Base-by-base conservation (phyloP, 164 flowering plant species). In the Stephania cephalantha region DNA sequence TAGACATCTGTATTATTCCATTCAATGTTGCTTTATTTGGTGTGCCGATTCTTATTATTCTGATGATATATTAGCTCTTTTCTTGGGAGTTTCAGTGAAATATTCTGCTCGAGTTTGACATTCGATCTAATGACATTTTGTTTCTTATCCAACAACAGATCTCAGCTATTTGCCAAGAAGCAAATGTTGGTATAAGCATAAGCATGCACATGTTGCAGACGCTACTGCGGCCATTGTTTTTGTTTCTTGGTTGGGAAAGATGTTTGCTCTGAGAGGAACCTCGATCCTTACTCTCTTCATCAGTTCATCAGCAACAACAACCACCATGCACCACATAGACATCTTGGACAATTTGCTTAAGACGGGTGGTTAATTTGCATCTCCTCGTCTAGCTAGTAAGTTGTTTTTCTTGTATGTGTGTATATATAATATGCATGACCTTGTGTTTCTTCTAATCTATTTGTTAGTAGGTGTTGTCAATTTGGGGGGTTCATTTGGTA, bases 151-250 rank as follows among this genome's bases (percentile, higher is more conserved):
- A 55, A 61, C 9, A 18, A 58, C 93, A 92, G 97, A 92, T 92
- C 77, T 65, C 95, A 20, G 97, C 97, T 46, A 92, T 92, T 17
- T 92, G 97, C 75, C 97, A 92, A 78, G 97, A 92, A 80, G 97
- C 97, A 6, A n/a, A n/a, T n/a, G n/a, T n/a, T n/a, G n/a, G n/a
- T n/a, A n/a, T n/a, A n/a, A n/a, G n/a, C n/a, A n/a, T n/a, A n/a
- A n/a, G n/a, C n/a, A n/a, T n/a, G n/a, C n/a, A n/a, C n/a, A n/a
- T n/a, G 90, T 75, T 65, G 91, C 90, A 86, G 82, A 74, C 58
- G 68, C 71, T 75, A 48, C 11, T 68, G 75, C 82, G 81, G 83
- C 87, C 85, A 77, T 73, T 75, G 18, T 79, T 85, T 87, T 85
- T 81, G 74, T 76, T 71, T 63, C 86, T 74, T 81, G 84, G 63